phyloP scores from a whole-genome alignment of 495 filamentous ascomycete genomes.

The Penicillium macrosclerotiorum region DNA sequence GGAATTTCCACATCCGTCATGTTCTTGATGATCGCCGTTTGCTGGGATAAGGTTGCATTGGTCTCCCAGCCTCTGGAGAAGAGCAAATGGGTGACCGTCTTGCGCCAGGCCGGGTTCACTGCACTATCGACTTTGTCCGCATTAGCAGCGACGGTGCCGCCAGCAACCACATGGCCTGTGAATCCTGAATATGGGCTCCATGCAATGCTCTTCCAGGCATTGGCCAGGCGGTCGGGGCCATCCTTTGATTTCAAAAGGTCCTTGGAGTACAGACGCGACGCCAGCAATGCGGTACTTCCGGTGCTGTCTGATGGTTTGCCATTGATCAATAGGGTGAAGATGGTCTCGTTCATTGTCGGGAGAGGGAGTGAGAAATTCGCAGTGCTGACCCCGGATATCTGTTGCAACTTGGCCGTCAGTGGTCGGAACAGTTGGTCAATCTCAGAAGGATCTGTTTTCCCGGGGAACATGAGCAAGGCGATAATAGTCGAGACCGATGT shows the following conservation, averaged over 20 bases:
- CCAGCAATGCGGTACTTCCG: conserved; percentile 14
- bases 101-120: conserved; percentile 40
- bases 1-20: conserved; percentile 38
- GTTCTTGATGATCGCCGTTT: conserved; percentile 33
- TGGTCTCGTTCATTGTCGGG: conserved; percentile 20
- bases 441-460: conserved; percentile 17
- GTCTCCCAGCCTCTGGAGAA: conserved; percentile 12
- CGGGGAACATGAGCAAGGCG: conserved; percentile 22
- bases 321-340: conserved; percentile 12
- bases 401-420: conserved; percentile 14
- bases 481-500: conserved; percentile 14
- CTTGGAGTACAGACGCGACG: conserved; percentile 31
- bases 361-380: conserved; percentile 11
- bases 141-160: conserved; percentile 29
- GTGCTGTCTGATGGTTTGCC: conserved; percentile 20
- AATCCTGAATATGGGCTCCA: conserved; percentile 9
- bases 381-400: conserved; percentile 12
- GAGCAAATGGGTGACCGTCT: conserved; percentile 28
- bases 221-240: conserved; percentile 23
- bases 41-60: conserved; percentile 22
- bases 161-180: conserved; percentile 30
- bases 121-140: conserved; percentile 27
- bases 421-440: conserved; percentile 18
- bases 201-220: conserved; percentile 18
- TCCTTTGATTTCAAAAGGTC: conserved; percentile 24